phyloP scores from a whole-genome alignment of 2,329 filamentous ascomycete genomes.

The Leptographium procerum region DNA sequence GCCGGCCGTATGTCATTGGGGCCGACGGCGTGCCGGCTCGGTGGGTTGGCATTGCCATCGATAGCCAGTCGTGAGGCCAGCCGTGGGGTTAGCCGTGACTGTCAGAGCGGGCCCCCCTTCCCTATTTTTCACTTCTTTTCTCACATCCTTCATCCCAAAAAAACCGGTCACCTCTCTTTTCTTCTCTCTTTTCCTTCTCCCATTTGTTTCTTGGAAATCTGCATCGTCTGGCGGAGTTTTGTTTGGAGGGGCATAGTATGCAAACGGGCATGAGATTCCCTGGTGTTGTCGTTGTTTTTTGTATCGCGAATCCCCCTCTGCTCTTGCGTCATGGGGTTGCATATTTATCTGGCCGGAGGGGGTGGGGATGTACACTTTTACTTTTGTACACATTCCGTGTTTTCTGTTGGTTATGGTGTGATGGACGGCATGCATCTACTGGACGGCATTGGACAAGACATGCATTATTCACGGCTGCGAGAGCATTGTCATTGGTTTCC shows the following conservation, averaged over 20 bases:
- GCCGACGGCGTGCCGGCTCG: slow-evolving; percentile 46
- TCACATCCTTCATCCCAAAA: no score
- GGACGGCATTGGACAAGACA: not conserved
- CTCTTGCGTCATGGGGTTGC: not conserved
- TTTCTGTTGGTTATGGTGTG: not conserved
- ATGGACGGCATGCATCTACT: not conserved
- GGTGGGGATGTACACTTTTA: not conserved
- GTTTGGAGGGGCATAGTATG: not conserved
- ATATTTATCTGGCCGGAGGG: not conserved
- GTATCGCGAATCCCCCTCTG: not conserved
- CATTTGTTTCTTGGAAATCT: not conserved
- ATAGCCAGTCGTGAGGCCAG: not conserved
- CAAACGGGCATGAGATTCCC: not conserved
- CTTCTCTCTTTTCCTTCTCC: not conserved
- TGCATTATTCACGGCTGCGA: not conserved
- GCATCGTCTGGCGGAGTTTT: not conserved
- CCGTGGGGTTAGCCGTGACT: not conserved
- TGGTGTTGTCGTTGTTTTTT: no score
- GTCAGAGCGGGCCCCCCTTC: no score
- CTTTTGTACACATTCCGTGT: not conserved
- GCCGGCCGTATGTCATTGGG: slow-evolving; percentile 44
- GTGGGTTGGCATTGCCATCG: slow-evolving; percentile 30
- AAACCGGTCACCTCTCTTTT: no score
- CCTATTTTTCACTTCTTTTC: no score
- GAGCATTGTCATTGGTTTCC: not conserved